Base-by-base conservation (phyloP, 2,329 filamentous ascomycete species). In the Stagonosporopsis tanaceti region DNA sequence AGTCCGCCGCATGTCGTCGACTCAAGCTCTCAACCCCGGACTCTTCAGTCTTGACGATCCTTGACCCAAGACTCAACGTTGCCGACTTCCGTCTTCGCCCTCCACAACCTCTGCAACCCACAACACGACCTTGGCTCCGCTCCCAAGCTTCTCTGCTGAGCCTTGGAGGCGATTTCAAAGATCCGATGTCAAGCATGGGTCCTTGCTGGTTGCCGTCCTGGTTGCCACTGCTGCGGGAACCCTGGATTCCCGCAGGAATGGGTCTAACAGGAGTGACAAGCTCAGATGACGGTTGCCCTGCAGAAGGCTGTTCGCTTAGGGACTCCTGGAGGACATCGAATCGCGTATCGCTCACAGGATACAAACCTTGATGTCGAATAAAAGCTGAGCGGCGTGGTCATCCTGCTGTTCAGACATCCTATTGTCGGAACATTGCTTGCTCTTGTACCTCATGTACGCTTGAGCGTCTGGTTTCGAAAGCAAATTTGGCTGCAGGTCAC, bases 1-100 rank as follows among this genome's bases (percentile, higher is more conserved):
- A 9, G 14, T 41, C 28, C 38, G 25, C 37, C 25, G 35, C 48
- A 28, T 7, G 56, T 60, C 37, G 61, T 64, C 9, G 38, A 56
- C n/a, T 55, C 45, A 64, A 64, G 59, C 61, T 64, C 53, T 28
- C 38, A 11, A 6, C 41, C 47, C 40, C 48, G 20, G 45, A 54
- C 44, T 38, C n/a, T 54, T 8, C 17, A 20, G 47, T 48, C 54
- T 57, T 52, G 38, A 44, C 41, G 9, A 11, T 38, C 50, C 53
- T 56, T 47, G 47, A 47, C 35, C 24, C 59, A 57, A 64, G 59
- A 50, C 59, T 15, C 25, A 50, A 27, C 32, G 34, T 14, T 62
- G 59, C 61, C 59, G 60, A 58, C 57, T 60, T 60, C 60, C 59
- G 52, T 63, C 59, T 53, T 61, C 37, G 47, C 52, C 34, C 28